Evolutionary conservation across 139 green algal species (phyloP), one percentile per base, ranked within the genome.

Genomic region (Parachlorella kessleri): DNA sequence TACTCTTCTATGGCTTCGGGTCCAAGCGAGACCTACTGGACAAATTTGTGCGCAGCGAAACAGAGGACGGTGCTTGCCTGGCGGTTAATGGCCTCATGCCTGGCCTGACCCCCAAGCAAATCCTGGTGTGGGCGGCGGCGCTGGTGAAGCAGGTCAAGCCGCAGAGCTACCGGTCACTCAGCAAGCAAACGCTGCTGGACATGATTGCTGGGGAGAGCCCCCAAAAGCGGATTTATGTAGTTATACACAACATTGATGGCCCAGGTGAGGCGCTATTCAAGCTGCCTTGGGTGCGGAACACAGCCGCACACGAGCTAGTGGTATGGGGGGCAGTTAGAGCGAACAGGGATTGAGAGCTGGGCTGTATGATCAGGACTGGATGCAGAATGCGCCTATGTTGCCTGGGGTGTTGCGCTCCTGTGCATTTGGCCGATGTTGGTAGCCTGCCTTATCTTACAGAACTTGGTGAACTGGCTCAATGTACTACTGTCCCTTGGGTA

Each of bases 201-300:
- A 66, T 80, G 26, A 76, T 91, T n/a, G 14, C 0, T 7, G 9
- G 63, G 21, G 55, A 77, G 24, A 77, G 81, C 54, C 36, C 73
- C 24, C 55, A 54, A n/a, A 70, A 39, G 26, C 82, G 70, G 35
- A 70, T 94, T 6, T 97, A 95, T 68, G 70, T 98, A 4, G 41
- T 97, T 2, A 39, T 98, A 14, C 91, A 98, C 87, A 96, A 93
- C 88, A 92, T 98, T 10, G 94, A 98, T 65, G 94, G 94, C 1
- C 89, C 90, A 63, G 86, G 87, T 90, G 68, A 55, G 86, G 9
- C 5, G 30, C 2, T 38, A 6, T 42, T n/a, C n/a, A n/a, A n/a
- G n/a, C n/a, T n/a, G n/a, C n/a, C n/a, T n/a, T n/a, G n/a, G n/a
- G n/a, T n/a, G n/a, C n/a, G n/a, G n/a, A n/a, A n/a, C n/a, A n/a